phyloP scores from a whole-genome alignment of 805 yeast species.

The Maudiozyma turicensis region DNA sequence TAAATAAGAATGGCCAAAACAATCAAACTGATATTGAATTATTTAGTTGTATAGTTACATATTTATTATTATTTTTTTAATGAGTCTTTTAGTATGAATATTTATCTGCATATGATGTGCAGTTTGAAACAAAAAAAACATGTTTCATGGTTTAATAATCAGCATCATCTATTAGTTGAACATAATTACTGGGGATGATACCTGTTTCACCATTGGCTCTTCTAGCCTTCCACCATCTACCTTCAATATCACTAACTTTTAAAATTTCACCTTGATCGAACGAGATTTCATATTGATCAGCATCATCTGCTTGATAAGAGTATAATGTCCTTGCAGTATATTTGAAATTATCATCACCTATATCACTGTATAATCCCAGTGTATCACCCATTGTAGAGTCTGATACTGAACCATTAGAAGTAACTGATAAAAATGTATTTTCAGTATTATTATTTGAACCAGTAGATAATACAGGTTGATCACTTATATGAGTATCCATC shows the following conservation, averaged over 20 bases:
- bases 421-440: conserved; percentile 21
- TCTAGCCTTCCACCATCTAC: conserved; percentile 98
- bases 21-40: no score
- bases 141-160: conserved; percentile 9
- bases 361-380: conserved; percentile 28
- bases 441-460: conserved; percentile 6
- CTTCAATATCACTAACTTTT: conserved; percentile 84
- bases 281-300: conserved; percentile 85
- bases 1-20: no score
- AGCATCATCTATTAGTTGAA: conserved; percentile 48
- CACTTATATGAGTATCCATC: not conserved
- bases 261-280: conserved; percentile 86
- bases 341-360: conserved; percentile 44
- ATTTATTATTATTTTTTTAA: not conserved
- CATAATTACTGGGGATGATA: conserved; percentile 92
- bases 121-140: not conserved
- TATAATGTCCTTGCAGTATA: conserved; percentile 81
- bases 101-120: not conserved
- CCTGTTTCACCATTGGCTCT: conserved; percentile 87
- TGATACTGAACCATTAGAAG: conserved; percentile 21
- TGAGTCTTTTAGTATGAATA: not conserved
- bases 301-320: conserved; percentile 80
- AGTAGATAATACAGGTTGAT: not conserved
- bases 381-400: conserved; percentile 31
- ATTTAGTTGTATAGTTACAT: not conserved